Evolutionary conservation across 2,329 filamentous ascomycete species (phyloP).

Genomic region (Beauveria caledonica): DNA sequence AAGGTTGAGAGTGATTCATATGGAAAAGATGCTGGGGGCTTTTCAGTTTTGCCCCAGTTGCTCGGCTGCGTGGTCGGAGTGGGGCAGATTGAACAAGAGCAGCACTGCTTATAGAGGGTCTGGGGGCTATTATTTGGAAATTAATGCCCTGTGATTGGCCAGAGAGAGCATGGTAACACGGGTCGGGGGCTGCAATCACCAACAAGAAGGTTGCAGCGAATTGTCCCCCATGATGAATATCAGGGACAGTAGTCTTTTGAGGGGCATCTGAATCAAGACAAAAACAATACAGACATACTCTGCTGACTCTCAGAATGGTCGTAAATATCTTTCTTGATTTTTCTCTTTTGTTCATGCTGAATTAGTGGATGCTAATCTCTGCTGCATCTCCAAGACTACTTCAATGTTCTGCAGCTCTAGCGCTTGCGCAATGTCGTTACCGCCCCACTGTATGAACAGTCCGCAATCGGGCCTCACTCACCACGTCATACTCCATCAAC

Average conservation of each 20-base stretch:
- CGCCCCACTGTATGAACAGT: too few relatives aligned
- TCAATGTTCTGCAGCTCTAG: neutral
- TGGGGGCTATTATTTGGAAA: conserved; percentile 21
- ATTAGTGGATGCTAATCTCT: too few relatives aligned
- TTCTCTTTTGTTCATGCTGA: neutral
- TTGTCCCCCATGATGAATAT: too few relatives aligned
- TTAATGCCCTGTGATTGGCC: conserved; percentile 27
- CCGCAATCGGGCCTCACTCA: too few relatives aligned
- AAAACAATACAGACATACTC: too few relatives aligned
- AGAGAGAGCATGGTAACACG: neutral
- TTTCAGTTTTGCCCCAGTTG: conserved; percentile 14
- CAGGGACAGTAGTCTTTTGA: too few relatives aligned
- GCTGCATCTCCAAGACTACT: neutral
- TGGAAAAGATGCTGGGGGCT: conserved; percentile 17
- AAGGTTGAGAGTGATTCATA: conserved; percentile 6
- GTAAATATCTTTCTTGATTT: neutral
- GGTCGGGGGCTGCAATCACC: neutral
- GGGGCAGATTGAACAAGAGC: neutral
- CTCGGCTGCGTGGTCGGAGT: conserved; percentile 10
- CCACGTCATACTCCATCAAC: too few relatives aligned
- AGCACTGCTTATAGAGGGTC: neutral
- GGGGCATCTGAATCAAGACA: too few relatives aligned
- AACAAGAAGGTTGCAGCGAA: too few relatives aligned
- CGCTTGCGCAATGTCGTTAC: neutral
- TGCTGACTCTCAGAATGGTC: too few relatives aligned